Percentiles rank a stretch among this genome's conserved stretches.
Conservation (phyloP, 345 rosid genomes). For the Melastoma malabathricum region DNA sequence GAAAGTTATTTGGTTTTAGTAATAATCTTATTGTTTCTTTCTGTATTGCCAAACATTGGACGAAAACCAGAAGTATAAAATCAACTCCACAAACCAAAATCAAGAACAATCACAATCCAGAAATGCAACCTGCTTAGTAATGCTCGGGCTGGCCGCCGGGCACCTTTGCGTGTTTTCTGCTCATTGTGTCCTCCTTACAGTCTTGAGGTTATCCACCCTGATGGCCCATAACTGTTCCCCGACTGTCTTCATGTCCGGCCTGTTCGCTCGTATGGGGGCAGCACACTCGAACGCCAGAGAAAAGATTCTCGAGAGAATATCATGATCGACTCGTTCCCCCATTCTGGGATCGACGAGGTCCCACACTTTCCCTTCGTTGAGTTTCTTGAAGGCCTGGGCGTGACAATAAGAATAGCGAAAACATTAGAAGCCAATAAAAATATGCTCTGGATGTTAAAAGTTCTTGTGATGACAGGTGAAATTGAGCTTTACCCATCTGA, state of each 20-base stretch:
- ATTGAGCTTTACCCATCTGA: slow-evolving; percentile 68
- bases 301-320: slow-evolving; percentile 46
- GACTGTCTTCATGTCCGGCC: slow-evolving; percentile 78
- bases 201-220: slow-evolving; percentile 60
- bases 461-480: slow-evolving; percentile 1
- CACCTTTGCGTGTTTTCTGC: not conserved
- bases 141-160: too few relatives aligned
- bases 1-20: too few relatives aligned
- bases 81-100: too few relatives aligned
- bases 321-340: slow-evolving; percentile 37
- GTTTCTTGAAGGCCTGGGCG: slow-evolving; percentile 63
- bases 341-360: slow-evolving; percentile 53
- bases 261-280: slow-evolving; percentile 57
- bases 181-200: slow-evolving; percentile 17
- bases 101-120: too few relatives aligned
- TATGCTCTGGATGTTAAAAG: not conserved
- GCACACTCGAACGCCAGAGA: slow-evolving; percentile 79
- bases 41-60: too few relatives aligned
- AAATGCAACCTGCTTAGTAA: too few relatives aligned
- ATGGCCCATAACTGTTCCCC: slow-evolving; percentile 82
- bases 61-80: too few relatives aligned
- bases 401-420: too few relatives aligned
- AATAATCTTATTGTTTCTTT: too few relatives aligned
- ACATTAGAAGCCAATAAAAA: too few relatives aligned
- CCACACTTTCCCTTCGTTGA: slow-evolving; percentile 37